Conservation (phyloP, 2,329 filamentous ascomycete genomes). For the Xylaria sp. region DNA sequence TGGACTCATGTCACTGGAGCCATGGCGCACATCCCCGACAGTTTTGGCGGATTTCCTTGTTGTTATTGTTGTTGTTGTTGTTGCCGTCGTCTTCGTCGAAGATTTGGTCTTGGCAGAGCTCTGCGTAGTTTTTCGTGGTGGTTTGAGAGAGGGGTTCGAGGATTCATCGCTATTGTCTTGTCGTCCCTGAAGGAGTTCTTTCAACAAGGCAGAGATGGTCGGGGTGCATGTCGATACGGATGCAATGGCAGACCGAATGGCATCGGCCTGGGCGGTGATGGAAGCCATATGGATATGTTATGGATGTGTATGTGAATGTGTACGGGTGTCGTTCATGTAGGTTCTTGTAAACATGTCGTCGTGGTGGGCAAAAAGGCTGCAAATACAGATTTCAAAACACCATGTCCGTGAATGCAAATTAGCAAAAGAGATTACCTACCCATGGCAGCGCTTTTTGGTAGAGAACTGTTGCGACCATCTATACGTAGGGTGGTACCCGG, state of each 20-base stretch:
- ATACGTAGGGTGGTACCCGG: constrained; percentile 2
- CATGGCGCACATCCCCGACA: constrained; percentile 39
- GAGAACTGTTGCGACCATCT: constrained; percentile 22
- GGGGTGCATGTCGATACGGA: constrained; percentile 65
- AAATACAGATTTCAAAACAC: constrained; percentile 40
- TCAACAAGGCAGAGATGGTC: constrained; percentile 58
- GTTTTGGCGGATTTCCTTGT: constrained; percentile 23
- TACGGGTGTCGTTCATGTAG: constrained; percentile 33
- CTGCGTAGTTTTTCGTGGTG: constrained; percentile 46
- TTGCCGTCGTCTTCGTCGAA: constrained; percentile 24
- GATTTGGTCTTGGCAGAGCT: constrained; percentile 39
- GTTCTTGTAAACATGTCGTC: constrained; percentile 47
- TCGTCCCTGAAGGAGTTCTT: constrained; percentile 55
- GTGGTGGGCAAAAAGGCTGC: constrained; percentile 37
- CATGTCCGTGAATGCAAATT: constrained; percentile 35
- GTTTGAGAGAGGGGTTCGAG: constrained; percentile 44
- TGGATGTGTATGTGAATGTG: constrained; percentile 24
- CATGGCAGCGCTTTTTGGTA: constrained; percentile 30
- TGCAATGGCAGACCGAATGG: constrained; percentile 64
- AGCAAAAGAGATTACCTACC: constrained; percentile 33
- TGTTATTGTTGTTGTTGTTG: constrained; percentile 22
- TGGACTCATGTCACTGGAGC: constrained; percentile 57
- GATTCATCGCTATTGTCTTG: constrained; percentile 46
- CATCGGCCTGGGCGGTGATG: constrained; percentile 56
- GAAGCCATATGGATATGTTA: constrained; percentile 53